A percentile compares a stretch with the other conserved stretches of the same genome.
These are phyloP conservation scores for Bertia moriformis DNA, from an alignment of 2,329 filamentous ascomycete genomes.

Conservation along the genomic window DNA sequence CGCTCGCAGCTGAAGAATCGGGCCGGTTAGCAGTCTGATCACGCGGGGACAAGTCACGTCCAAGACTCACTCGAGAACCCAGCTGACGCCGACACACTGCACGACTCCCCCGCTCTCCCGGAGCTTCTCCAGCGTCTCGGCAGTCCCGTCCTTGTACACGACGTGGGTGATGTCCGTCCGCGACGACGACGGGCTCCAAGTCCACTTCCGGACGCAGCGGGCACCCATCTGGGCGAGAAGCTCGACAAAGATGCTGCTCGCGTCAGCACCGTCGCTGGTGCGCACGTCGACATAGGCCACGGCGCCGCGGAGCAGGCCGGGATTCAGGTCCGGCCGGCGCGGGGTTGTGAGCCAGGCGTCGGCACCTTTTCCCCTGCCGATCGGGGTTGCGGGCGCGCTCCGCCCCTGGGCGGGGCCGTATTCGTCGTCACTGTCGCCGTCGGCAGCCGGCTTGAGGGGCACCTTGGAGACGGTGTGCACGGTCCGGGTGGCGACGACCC, in stretches of 20 bases:
- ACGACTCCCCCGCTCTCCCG: constrained; percentile 59
- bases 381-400: constrained; percentile 13
- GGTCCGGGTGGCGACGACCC: too few relatives aligned
- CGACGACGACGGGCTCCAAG: constrained; percentile 43
- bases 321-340: constrained; percentile 34
- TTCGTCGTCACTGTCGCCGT: too few relatives aligned
- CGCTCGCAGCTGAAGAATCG: constrained; percentile 53
- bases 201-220: constrained; percentile 61
- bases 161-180: constrained; percentile 75
- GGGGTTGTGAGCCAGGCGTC: constrained; percentile 20
- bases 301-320: constrained; percentile 48
- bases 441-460: constrained; percentile 54
- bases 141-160: constrained; percentile 75
- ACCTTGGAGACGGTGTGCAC: constrained; percentile 67
- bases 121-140: constrained; percentile 69
- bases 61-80: constrained; percentile 67
- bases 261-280: constrained; percentile 67
- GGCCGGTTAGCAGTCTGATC: too few relatives aligned
- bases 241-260: constrained; percentile 68
- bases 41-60: neutral
- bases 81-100: constrained; percentile 73
- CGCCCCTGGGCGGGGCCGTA: constrained; percentile 30
- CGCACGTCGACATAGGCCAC: constrained; percentile 74
- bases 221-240: constrained; percentile 72
- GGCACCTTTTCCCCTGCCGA: constrained; percentile 4